Conservation (phyloP, 176 grass and related monocot genomes). For the Eremochloa ophiuroides region DNA sequence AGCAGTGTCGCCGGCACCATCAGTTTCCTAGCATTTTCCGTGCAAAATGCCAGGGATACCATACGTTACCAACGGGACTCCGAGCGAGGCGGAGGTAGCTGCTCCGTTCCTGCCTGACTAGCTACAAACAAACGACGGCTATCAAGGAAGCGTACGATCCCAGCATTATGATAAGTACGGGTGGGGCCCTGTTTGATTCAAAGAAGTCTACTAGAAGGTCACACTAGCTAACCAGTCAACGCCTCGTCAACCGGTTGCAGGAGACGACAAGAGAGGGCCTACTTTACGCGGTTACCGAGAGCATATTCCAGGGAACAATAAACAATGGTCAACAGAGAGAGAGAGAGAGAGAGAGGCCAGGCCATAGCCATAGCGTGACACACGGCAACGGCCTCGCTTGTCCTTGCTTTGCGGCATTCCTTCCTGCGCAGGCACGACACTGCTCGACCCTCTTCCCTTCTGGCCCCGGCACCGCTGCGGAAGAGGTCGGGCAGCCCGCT, state of each 20-base stretch:
- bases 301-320: background rate
- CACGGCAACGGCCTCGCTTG: too few species aligned
- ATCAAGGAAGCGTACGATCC: background rate
- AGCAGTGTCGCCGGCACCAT: too few species aligned
- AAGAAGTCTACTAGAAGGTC: background rate
- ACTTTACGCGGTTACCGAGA: background rate
- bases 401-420: too few species aligned
- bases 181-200: background rate
- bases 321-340: too few species aligned
- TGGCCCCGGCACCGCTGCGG: too few species aligned
- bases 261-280: background rate
- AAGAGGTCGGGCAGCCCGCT: too few species aligned
- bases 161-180: background rate
- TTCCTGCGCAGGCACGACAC: too few species aligned
- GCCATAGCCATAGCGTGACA: too few species aligned
- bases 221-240: background rate
- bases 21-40: background rate
- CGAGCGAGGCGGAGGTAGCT: background rate
- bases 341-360: too few species aligned
- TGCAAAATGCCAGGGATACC: background rate
- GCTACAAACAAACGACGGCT: background rate
- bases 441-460: too few species aligned
- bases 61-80: too few species aligned
- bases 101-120: background rate
- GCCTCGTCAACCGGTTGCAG: background rate